Evolutionary conservation across 164 flowering plant species (phyloP), one percentile per base, ranked within the genome.

Genomic region (Vitis cinerea): DNA sequence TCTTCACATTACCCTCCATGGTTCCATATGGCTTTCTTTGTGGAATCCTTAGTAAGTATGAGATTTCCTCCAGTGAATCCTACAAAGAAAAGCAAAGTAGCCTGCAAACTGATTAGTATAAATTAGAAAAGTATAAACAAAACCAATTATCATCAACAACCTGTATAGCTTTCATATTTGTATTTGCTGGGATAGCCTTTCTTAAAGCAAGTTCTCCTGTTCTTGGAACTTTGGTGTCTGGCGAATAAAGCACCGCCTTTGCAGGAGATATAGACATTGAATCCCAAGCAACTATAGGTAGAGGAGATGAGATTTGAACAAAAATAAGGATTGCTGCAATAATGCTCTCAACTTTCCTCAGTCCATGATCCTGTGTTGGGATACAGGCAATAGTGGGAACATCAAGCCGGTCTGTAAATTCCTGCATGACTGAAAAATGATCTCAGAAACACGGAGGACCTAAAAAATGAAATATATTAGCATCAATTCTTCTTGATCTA

Each of bases 11-110:
- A 14, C 92, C 86, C 85, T 94, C 97, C 98, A 94, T 92, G 50
- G 98, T 92, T 81, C 97, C 94, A 78, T 73, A 94, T 50, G 98
- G 98, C 79, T 94, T 94, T 81, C 98, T 84, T 77, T 94, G 98
- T 44, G 98, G 98, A 72, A 94, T 94, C 79, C 98, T 90, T 47
- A 92, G 85, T 82, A 92, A 83, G 83, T 89, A 94, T 14, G 97
- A 89, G 67, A 94, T 78, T 48, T 94, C 97, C 80, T 94, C 98
- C 76, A 94, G 71, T 70, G 97, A 88, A 51, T 85, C 91, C 98
- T 94, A 69, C 9, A 69, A 73, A 13, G 15, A 62, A 64, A 72
- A 58, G 53, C 0, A 63, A 65, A 19, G 37, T 44, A n/a, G 47
- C 64, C 58, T 10, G 56, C n/a, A 71, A 55, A 61, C 54, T 63